Evolutionary conservation across 2,329 filamentous ascomycete species (phyloP).

Genomic region (Rutstroemia sp.): DNA sequence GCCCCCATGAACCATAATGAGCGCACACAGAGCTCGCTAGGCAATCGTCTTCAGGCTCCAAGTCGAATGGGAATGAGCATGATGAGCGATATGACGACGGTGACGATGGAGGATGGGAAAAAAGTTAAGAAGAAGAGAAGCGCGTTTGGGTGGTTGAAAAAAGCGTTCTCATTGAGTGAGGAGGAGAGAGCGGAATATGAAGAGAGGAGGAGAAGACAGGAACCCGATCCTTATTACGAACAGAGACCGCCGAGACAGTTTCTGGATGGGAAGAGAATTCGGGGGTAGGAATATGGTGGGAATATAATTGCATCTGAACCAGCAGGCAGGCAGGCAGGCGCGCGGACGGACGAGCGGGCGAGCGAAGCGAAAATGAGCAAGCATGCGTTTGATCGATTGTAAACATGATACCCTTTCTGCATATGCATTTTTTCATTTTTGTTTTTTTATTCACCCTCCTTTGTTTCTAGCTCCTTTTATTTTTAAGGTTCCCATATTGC

Average conservation of each 20-base stretch:
- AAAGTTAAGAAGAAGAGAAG: slow-evolving; percentile 59
- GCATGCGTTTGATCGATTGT: no score
- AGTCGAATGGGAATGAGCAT: slow-evolving; percentile 38
- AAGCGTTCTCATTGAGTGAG: slow-evolving; percentile 58
- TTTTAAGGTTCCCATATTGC: no score
- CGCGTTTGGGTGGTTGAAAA: slow-evolving; percentile 61
- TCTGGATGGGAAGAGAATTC: slow-evolving; percentile 23
- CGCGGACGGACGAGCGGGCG: no score
- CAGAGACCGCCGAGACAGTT: slow-evolving; percentile 13
- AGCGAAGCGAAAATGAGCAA: no score
- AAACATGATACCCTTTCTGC: no score
- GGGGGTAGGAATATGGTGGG: background rate
- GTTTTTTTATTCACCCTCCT: no score
- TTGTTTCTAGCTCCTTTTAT: no score
- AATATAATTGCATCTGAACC: no score
- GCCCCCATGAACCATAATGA: slow-evolving; percentile 21
- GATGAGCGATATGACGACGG: slow-evolving; percentile 43
- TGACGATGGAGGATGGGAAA: slow-evolving; percentile 30
- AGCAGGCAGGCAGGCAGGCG: no score
- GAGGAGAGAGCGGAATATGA: slow-evolving; percentile 55
- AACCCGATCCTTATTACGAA: slow-evolving; percentile 14
- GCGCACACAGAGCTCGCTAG: slow-evolving; percentile 14
- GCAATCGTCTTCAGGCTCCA: slow-evolving; percentile 23
- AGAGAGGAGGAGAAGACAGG: slow-evolving; percentile 35
- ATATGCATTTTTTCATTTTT: no score